phyloP scores from a whole-genome alignment of 257 asterid species.

The Solanum ahanhuiri region DNA sequence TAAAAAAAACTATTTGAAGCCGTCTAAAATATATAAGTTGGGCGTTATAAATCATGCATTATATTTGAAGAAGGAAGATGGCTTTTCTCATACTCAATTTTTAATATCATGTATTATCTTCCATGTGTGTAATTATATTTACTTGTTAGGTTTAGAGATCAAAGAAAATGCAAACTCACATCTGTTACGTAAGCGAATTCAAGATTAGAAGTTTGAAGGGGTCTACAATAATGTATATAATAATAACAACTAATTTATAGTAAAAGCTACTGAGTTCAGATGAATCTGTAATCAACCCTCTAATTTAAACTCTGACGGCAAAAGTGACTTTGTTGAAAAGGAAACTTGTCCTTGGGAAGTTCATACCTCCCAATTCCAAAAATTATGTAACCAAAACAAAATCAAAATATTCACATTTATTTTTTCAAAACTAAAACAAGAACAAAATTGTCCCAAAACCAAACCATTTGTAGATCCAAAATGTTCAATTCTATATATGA shows the following conservation, averaged over 20 bases:
- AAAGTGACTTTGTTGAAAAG: background rate
- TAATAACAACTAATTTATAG: background rate
- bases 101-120: background rate
- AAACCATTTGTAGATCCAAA: background rate
- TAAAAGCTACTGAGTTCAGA: rapidly evolving
- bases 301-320: background rate
- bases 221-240: background rate
- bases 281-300: background rate
- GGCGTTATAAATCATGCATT: background rate
- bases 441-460: background rate
- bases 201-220: background rate
- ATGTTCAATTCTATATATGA: background rate
- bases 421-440: background rate
- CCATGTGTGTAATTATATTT: background rate
- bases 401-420: background rate
- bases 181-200: background rate
- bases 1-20: background rate
- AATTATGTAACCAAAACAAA: background rate
- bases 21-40: too few relatives aligned
- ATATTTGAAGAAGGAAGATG: background rate
- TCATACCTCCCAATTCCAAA: background rate
- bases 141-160: background rate
- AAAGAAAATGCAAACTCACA: background rate
- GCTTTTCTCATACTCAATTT: background rate
- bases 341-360: background rate